Evolutionary conservation across 495 filamentous ascomycete species (phyloP).

Genomic region (Cryomyces minteri): DNA sequence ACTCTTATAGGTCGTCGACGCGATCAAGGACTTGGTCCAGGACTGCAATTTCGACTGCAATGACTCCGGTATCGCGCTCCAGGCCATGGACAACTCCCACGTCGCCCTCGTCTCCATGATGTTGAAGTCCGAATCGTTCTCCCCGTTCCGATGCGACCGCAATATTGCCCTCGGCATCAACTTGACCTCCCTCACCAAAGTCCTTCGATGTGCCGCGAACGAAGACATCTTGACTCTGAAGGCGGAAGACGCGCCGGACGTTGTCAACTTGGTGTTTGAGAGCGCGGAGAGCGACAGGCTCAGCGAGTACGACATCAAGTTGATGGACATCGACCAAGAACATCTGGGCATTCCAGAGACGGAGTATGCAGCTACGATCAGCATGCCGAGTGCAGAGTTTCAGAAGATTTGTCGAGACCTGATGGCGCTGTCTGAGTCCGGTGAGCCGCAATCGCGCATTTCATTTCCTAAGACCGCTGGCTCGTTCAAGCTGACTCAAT

Average conservation of each 20-base stretch:
- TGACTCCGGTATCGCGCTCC: conserved; percentile 93
- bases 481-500: neutral
- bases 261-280: conserved; percentile 92
- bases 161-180: conserved; percentile 98
- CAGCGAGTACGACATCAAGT: conserved; percentile 97
- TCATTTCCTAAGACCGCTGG: neutral
- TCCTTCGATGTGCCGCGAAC: conserved; percentile 82
- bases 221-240: conserved; percentile 93
- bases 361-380: conserved; percentile 82
- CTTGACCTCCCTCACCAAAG: conserved; percentile 88
- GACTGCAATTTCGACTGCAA: conserved; percentile 99
- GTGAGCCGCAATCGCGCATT: conserved; percentile 24
- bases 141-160: conserved; percentile 94
- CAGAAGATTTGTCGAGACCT: conserved; percentile 87
- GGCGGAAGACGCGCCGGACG: conserved; percentile 91
- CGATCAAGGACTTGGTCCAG: conserved; percentile 97
- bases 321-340: conserved; percentile 99
- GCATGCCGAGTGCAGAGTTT: conserved; percentile 82
- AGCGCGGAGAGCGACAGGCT: conserved; percentile 73
- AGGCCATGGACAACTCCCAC: conserved; percentile 99
- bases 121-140: conserved; percentile 89
- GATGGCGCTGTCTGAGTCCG: conserved; percentile 81
- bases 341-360: conserved; percentile 97
- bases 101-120: conserved; percentile 98
- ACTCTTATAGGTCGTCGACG: conserved; percentile 66